Base-by-base conservation (phyloP, 495 filamentous ascomycete genomes). In the Podospora fimiseda region DNA sequence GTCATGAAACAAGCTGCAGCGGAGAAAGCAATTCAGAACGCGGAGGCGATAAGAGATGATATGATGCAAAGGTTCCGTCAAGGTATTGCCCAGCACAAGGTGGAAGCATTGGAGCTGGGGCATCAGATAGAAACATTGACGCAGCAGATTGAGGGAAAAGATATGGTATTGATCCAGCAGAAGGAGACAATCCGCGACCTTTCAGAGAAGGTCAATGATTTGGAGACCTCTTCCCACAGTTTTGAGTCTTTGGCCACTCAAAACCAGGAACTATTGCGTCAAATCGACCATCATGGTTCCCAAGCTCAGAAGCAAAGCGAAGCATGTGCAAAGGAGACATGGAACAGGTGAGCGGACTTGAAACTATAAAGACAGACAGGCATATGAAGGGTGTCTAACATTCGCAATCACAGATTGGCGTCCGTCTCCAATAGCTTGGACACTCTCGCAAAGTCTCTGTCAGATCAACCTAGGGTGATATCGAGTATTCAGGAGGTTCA, bases 11-110 rank as follows among this genome's bases (percentile, higher is more conserved):
- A 52, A 18, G 18, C 50, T 5, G 36, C 55, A 5, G 27, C 65
- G 21, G 66, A 70, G 37, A 39, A 58, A 45, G 60, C 59, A 8
- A 46, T 62, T 13, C 48, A 49, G 11, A 61, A 63, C 5, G 43
- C 65, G n/a, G 68, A 75, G 16, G 27, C 60, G 1, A 51, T 65
- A 9, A 62, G 65, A 37, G 52, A 63, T n/a, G 44, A 65, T 15
- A 65, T 73, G 43, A 52, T 60, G 9, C 43, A 70, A 44, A 67
- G 60, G 33, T 60, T 73, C 15, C 58, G 52, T 6, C 50, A 59
- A 13, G 56, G 60, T 21, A 51, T 64, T 30, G 50, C 56, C 2
- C 58, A 69, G 36, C 55, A 59, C 36, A 61, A 62, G 15, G 27
- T 19, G 2, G 65, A 68, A 40, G 56, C 56, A 13, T 38, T 50